Percentiles rank a stretch among this genome's conserved stretches.
Conservation (phyloP, 805 yeast genomes). For the Cyberlindnera mrakii region DNA sequence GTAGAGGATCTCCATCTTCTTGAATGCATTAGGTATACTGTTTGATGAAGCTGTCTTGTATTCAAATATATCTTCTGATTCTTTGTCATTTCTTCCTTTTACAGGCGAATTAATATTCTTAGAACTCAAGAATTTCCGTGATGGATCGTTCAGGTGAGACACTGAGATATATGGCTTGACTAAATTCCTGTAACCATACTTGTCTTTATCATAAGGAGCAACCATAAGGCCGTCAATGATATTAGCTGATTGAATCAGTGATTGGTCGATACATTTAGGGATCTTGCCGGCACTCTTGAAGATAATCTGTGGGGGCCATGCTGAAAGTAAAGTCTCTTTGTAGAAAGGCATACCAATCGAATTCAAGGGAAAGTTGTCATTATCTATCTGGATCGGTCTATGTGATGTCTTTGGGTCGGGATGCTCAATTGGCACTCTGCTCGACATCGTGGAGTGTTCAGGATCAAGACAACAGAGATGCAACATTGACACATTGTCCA, state of each 20-base stretch:
- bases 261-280: conserved; percentile 45
- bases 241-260: conserved; percentile 33
- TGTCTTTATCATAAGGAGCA: conserved; percentile 51
- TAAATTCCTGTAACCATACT: conserved; percentile 52
- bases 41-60: conserved; percentile 27
- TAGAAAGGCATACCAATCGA: conserved; percentile 85
- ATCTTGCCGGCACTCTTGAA: conserved; percentile 61
- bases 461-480: conserved; percentile 63
- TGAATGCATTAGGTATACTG: conserved; percentile 67
- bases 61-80: conserved; percentile 26
- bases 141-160: conserved; percentile 22
- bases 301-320: conserved; percentile 63
- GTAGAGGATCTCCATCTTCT: conserved; percentile 69
- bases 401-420: conserved; percentile 38
- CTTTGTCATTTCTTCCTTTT: conserved; percentile 13
- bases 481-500: conserved; percentile 39
- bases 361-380: conserved; percentile 51
- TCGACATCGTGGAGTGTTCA: conserved; percentile 36
- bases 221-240: conserved; percentile 29
- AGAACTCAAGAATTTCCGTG: conserved; percentile 52
- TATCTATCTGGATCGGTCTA: conserved; percentile 34
- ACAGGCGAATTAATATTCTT: conserved; percentile 25
- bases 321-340: conserved; percentile 66
- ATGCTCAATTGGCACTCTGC: conserved; percentile 45
- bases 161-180: conserved; percentile 37